phyloP scores from a whole-genome alignment of 2,329 filamentous ascomycete genomes.

The Aureobasidium sp. region DNA sequence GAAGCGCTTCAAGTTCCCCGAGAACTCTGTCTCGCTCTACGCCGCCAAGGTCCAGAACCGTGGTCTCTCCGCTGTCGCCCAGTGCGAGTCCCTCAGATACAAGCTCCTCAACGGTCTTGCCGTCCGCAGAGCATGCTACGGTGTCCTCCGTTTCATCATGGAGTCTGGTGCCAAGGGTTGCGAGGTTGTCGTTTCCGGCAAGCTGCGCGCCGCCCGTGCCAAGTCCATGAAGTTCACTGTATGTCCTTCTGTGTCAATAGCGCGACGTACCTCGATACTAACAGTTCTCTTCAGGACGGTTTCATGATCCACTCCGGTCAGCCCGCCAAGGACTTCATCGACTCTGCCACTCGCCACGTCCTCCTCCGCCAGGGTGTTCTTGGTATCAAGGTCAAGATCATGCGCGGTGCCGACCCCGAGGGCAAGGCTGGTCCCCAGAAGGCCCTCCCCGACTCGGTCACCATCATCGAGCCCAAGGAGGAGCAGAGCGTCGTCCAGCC shows the following conservation, averaged over 20 bases:
- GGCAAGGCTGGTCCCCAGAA: constrained; percentile 98
- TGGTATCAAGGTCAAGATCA: constrained; percentile 99
- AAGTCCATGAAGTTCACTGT: constrained; percentile 99
- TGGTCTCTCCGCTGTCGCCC: constrained; percentile 97
- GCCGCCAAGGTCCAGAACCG: constrained; percentile 99
- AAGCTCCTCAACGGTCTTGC: constrained; percentile 99
- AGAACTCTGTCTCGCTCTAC: constrained; percentile 99
- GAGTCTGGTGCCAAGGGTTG: constrained; percentile 99
- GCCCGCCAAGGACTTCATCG: constrained; percentile 99
- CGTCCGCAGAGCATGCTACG: constrained; percentile 97
- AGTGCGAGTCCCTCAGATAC: constrained; percentile 99
- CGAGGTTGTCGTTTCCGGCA: constrained; percentile 98
- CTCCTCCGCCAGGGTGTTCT: constrained; percentile 99
- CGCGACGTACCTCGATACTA: background rate
- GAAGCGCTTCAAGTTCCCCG: constrained; percentile 99
- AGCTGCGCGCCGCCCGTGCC: constrained; percentile 96
- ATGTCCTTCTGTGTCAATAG: constrained; percentile 28
- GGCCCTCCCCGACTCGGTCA: constrained; percentile 95
- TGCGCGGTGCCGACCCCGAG: constrained; percentile 98
- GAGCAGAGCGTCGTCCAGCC: constrained; percentile 92
- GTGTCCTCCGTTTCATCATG: constrained; percentile 99
- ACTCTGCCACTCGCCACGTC: constrained; percentile 96
- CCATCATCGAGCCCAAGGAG: constrained; percentile 99
- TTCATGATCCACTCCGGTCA: constrained; percentile 99
- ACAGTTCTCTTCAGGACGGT: constrained; percentile 55